Evolutionary conservation across 495 filamentous ascomycete species (phyloP).

Genomic region (Xylaria bambusicola): DNA sequence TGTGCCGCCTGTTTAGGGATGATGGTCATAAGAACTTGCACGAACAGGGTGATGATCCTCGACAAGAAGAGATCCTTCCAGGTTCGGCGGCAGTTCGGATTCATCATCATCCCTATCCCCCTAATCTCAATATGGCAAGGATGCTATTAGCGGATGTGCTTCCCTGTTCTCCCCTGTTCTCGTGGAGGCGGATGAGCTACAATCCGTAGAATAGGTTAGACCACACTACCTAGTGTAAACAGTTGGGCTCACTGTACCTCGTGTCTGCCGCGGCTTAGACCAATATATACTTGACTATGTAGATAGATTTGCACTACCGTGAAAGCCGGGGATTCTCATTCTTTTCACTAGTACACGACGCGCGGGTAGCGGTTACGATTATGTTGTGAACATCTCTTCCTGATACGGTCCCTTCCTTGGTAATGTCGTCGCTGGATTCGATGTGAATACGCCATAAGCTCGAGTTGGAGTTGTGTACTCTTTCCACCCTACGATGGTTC

Average conservation of each 20-base stretch:
- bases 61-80: neutral
- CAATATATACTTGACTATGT: conserved; percentile 5
- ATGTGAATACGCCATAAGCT: conserved; percentile 5
- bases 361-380: conserved; percentile 13
- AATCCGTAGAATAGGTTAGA: no score
- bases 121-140: conserved; percentile 12
- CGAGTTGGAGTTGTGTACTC: conserved; percentile 12
- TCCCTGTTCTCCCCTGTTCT: neutral
- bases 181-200: no score
- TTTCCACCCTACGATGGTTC: conserved; percentile 19
- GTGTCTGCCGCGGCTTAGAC: neutral
- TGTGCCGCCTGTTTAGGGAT: neutral
- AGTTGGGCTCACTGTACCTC: no score
- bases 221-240: neutral
- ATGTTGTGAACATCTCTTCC: neutral
- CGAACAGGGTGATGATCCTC: conserved; percentile 1
- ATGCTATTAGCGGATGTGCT: neutral
- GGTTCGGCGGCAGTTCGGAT: neutral
- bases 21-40: neutral
- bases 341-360: neutral
- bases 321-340: neutral
- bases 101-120: neutral
- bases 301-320: neutral
- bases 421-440: conserved; percentile 16
- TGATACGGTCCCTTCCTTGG: neutral